A percentile compares a stretch with the other conserved stretches of the same genome.
phyloP scores from a whole-genome alignment of 768 basidiomycete species.

The Auriscalpium microsporum region DNA sequence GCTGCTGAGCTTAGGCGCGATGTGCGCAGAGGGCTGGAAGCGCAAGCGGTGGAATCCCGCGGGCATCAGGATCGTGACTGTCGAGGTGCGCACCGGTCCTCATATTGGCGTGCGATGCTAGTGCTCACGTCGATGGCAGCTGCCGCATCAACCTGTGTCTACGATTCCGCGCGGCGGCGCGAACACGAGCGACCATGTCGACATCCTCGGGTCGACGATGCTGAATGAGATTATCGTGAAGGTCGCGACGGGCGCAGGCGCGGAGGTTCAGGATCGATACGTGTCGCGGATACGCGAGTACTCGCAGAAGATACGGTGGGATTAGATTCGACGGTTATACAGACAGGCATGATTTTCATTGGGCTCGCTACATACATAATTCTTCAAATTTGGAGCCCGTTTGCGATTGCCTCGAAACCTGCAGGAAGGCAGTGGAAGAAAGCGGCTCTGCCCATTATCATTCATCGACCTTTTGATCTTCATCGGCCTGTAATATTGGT shows the following conservation, averaged over 20 bases:
- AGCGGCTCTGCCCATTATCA: too few relatives aligned
- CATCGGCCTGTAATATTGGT: too few relatives aligned
- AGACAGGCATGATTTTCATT: too few relatives aligned
- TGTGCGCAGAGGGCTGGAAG: constrained; percentile 97
- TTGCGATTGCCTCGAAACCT: too few relatives aligned
- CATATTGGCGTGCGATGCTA: not conserved
- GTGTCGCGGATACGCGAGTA: constrained; percentile 78
- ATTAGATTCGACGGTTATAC: not conserved
- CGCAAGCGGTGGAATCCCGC: constrained; percentile 85
- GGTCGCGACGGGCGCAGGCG: constrained; percentile 75
- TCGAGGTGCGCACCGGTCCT: constrained; percentile 50
- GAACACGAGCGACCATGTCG: constrained; percentile 87
- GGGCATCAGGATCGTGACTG: constrained; percentile 76
- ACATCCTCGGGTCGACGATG: constrained; percentile 54
- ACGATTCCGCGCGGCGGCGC: constrained; percentile 84
- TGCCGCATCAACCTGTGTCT: constrained; percentile 68
- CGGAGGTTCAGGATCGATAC: constrained; percentile 60
- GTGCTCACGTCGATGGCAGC: constrained; percentile 29
- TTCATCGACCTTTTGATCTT: too few relatives aligned
- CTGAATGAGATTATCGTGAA: constrained; percentile 88
- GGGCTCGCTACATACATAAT: too few relatives aligned
- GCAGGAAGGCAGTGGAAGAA: too few relatives aligned
- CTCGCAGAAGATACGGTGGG: constrained; percentile 69
- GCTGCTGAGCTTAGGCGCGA: constrained; percentile 79
- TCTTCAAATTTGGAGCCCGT: too few relatives aligned